phyloP scores from a whole-genome alignment of 2,329 filamentous ascomycete genomes.

The Alternaria panax region DNA sequence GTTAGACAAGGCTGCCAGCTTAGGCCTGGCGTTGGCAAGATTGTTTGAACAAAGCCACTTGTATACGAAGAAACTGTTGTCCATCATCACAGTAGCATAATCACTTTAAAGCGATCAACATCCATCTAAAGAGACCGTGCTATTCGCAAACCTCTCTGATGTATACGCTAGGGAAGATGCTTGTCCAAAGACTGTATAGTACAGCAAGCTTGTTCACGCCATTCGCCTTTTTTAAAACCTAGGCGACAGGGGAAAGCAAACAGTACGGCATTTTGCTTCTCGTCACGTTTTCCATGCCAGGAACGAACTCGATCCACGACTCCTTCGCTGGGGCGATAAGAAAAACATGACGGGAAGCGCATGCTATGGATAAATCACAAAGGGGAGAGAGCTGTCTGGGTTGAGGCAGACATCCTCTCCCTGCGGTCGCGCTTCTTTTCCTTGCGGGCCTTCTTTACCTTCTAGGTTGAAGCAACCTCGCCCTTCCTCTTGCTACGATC shows the following conservation, averaged over 20 bases:
- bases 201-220: not conserved
- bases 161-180: not conserved
- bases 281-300: not conserved
- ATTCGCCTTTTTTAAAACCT: not conserved
- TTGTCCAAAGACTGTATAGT: not conserved
- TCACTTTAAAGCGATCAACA: not conserved
- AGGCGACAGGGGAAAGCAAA: not conserved
- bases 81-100: not conserved
- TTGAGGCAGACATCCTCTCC: slow-evolving; percentile 41
- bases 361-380: not conserved
- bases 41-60: not conserved
- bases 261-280: not conserved
- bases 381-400: slow-evolving; percentile 16
- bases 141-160: not conserved
- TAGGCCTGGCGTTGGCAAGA: not conserved
- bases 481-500: slow-evolving; percentile 47
- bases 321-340: not conserved
- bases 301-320: not conserved
- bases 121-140: not conserved
- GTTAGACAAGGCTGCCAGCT: not conserved
- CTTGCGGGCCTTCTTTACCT: slow-evolving; percentile 11
- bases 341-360: not conserved
- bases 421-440: slow-evolving; percentile 45
- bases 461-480: slow-evolving; percentile 36
- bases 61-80: not conserved